Base-by-base conservation (phyloP, 2,329 filamentous ascomycete species). In the Ilyonectria destructans region DNA sequence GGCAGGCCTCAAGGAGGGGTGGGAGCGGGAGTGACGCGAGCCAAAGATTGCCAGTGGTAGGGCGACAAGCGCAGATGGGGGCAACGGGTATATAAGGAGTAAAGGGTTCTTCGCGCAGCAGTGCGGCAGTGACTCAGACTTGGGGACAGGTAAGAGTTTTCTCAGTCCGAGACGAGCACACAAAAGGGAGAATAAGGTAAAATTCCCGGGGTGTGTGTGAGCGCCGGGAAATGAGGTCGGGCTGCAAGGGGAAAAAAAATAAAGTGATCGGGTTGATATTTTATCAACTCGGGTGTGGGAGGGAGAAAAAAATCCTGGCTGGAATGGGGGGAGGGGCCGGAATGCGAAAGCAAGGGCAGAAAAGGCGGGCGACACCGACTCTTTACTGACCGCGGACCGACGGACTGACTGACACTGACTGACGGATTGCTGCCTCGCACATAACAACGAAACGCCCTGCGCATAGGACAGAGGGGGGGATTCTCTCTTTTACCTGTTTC, bases 281-380 rank as follows among this genome's bases (percentile, higher is more conserved):
- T 76, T 75, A 73, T 70, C 73, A 76, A 73, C 74, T 67, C 74
- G 74, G 74, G 72, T 76, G 74, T 76, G 74, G 73, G 74, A 75
- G 72, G 70, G 48, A 75, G 73, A 65, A 72, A 69, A 72, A 69
- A 68, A 52, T 51, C 26, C 56, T 62, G 70, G 68, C 62, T 73
- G 69, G 70, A 76, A 76, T 73, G 71, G 73, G 71, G 69, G 68
- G 63, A 65, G 69, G 69, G 58, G 67, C 48, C 49, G 51, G 52
- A 62, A 70, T 59, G 66, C 65, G 58, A 74, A 69, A 58, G 70
- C 59, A 72, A 59, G 62, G 64, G 58, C 19, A 64, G 55, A 61
- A 60, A 55, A 58, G 66, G 62, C 63, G 63, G 63, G 43, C 63
- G 43, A 56, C 57, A 65, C 63, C 63, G 63, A 65, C 57, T 45